Percentiles rank a stretch among this genome's conserved stretches.
Conservation (phyloP, 176 grass and related monocot genomes). For the Puccinellia tenuiflora region DNA sequence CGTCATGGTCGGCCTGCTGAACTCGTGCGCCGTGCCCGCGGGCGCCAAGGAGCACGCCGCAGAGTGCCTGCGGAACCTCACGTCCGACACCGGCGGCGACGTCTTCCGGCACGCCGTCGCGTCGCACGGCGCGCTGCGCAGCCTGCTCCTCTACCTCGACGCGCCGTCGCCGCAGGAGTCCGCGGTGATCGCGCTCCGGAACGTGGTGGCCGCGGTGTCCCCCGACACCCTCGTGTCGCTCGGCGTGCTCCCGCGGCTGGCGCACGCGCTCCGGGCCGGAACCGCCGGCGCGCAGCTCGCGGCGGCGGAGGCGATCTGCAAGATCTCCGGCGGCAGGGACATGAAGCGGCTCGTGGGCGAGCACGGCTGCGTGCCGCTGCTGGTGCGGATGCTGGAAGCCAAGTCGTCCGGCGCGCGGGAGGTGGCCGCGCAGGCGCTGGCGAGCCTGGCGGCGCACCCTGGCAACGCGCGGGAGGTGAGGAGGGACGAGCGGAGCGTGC, state of each 20-base stretch:
- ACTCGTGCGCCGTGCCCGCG: constrained; percentile 35
- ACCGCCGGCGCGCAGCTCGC: constrained; percentile 62
- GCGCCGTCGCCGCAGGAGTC: constrained; percentile 59
- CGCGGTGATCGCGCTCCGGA: constrained; percentile 55
- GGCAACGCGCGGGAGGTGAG: constrained; percentile 54
- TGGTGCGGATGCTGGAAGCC: constrained; percentile 65
- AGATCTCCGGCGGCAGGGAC: constrained; percentile 39
- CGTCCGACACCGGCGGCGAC: constrained; percentile 33
- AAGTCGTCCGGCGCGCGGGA: constrained; percentile 62
- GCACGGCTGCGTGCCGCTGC: constrained; percentile 53
- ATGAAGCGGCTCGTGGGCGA: constrained; percentile 58
- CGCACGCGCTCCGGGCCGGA: constrained; percentile 60
- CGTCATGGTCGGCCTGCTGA: constrained; percentile 66
- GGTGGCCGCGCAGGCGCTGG: constrained; percentile 71
- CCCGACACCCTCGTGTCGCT: constrained; percentile 51
- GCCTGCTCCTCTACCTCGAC: constrained; percentile 68
- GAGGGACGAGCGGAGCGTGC: constrained; percentile 71
- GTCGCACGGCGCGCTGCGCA: constrained; percentile 58
- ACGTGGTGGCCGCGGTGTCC: constrained; percentile 53
- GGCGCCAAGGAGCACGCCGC: constrained; percentile 80
- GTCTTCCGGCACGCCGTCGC: constrained; percentile 54
- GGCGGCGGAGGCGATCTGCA: constrained; percentile 47
- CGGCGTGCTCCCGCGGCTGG: constrained; percentile 66
- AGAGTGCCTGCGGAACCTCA: constrained; percentile 81
- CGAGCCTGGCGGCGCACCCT: constrained; percentile 47